Evolutionary conservation across 148 eudicot genomes (phyloP).

Genomic region (Beta vulgaris): DNA sequence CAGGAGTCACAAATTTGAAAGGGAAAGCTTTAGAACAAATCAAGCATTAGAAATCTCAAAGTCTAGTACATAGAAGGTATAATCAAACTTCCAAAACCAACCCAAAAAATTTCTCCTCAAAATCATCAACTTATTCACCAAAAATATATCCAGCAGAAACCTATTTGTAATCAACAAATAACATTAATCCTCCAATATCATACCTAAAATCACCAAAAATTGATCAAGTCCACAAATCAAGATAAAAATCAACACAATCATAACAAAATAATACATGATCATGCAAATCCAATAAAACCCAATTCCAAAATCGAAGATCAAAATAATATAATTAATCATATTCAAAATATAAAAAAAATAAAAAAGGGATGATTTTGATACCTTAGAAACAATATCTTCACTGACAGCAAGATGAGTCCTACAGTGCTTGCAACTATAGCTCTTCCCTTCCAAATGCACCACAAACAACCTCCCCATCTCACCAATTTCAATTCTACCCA

Average conservation of each 20-base stretch:
- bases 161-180: constrained; percentile 4
- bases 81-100: neutral
- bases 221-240: neutral
- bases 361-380: constrained; percentile 25
- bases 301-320: constrained; percentile 7
- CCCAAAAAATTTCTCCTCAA: neutral
- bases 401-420: constrained; percentile 62
- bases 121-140: no score
- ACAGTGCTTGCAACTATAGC: constrained; percentile 81
- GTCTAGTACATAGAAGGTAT: neutral
- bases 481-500: constrained; percentile 14
- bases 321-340: neutral
- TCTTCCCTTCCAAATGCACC: constrained; percentile 69
- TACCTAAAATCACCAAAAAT: neutral
- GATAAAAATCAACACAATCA: neutral
- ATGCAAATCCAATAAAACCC: constrained; percentile 11
- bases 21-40: neutral
- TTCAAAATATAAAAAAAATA: neutral
- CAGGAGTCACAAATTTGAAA: neutral
- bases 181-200: constrained; percentile 3
- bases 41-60: neutral
- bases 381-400: constrained; percentile 74
- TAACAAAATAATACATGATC: constrained; percentile 8
- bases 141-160: no score
- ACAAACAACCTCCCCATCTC: constrained; percentile 69